Conservation (phyloP, 306 rosid species). For the Hippophae gyantsensis region DNA sequence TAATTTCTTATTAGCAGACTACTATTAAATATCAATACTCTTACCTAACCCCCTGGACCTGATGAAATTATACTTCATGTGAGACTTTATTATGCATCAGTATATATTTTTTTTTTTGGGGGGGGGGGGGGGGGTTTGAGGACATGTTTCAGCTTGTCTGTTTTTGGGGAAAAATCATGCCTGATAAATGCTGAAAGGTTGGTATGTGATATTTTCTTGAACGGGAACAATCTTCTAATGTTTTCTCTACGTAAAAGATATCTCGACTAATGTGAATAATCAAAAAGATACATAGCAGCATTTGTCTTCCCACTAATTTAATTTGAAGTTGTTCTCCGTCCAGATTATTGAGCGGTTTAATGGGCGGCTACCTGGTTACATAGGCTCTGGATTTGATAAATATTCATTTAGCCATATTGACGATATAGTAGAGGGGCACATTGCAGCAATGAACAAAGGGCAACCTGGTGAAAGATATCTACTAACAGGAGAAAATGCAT, state of each 20-base stretch:
- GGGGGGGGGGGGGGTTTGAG: too few relatives aligned
- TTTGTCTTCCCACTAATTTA: neutral
- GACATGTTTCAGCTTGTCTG: too few relatives aligned
- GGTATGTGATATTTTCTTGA: too few relatives aligned
- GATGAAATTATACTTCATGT: too few relatives aligned
- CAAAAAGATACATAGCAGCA: neutral
- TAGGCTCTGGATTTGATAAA: conserved; percentile 59
- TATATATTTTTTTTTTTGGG: too few relatives aligned
- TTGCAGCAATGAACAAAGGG: conserved; percentile 62
- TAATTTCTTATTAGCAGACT: too few relatives aligned
- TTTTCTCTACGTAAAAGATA: neutral
- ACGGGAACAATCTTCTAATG: too few relatives aligned
- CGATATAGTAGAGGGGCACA: conserved; percentile 80
- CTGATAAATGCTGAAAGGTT: too few relatives aligned
- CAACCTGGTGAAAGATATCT: conserved; percentile 60
- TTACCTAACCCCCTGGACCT: too few relatives aligned
- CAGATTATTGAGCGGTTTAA: conserved; percentile 70
- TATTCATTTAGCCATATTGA: conserved; percentile 76
- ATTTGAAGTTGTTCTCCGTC: conserved; percentile 8
- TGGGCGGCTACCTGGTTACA: conserved; percentile 80
- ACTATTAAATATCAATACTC: too few relatives aligned
- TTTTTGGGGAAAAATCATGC: too few relatives aligned
- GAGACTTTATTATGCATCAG: too few relatives aligned
- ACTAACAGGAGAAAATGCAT: conserved; percentile 82
- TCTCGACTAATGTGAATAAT: neutral